Conservation (phyloP, 257 asterid genomes). For the Solanum commersonii region DNA sequence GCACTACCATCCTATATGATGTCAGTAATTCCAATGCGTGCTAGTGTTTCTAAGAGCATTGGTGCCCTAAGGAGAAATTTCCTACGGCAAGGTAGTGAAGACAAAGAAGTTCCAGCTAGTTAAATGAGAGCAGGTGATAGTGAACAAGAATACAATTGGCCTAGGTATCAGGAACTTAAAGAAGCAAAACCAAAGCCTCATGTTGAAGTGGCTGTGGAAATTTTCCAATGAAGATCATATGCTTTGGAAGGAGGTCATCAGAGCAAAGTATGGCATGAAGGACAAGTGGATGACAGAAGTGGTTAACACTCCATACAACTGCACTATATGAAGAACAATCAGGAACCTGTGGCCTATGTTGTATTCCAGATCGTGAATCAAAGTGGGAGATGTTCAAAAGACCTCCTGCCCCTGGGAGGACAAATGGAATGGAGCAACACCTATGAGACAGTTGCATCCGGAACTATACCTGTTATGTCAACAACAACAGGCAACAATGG, state of each 20-base stretch:
- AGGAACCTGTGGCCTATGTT: not conserved
- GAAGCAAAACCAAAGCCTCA: not conserved
- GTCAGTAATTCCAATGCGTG: not conserved
- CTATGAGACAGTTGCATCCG: not conserved
- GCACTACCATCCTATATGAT: not conserved
- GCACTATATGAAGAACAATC: not conserved
- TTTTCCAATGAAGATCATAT: not conserved
- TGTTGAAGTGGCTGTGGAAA: not conserved
- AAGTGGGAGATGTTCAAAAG: not conserved
- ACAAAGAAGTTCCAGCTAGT: not conserved
- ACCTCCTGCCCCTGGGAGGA: not conserved
- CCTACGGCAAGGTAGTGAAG: not conserved
- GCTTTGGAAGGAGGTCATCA: not conserved
- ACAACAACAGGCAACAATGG: not conserved
- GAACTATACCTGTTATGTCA: not conserved
- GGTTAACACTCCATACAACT: not conserved
- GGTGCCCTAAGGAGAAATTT: not conserved
- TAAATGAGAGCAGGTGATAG: not conserved
- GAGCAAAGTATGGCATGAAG: not conserved
- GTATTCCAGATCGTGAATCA: not conserved
- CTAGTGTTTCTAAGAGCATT: not conserved
- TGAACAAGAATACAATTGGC: not conserved
- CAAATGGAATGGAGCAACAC: not conserved
- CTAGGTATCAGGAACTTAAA: not conserved
- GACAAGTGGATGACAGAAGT: not conserved